Base-by-base conservation (phyloP, 768 basidiomycete genomes). In the Galerina sulciceps region DNA sequence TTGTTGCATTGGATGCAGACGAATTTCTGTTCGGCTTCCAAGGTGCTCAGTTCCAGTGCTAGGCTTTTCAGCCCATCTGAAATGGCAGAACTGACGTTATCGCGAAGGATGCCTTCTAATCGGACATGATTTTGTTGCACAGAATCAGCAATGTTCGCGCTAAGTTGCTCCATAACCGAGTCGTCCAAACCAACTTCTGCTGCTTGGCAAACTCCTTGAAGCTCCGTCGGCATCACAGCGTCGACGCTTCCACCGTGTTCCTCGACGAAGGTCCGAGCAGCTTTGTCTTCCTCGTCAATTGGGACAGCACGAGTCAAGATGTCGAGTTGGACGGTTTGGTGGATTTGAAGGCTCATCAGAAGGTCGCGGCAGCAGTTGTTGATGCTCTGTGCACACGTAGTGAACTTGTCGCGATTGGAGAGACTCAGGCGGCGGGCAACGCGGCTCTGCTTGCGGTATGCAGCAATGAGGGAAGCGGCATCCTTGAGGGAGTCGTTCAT, bases 301-400 rank as follows among this genome's bases (percentile, higher is more conserved):
- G 77, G 77, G 5, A 77, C 67, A 2, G 63, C 70, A n/a, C 76
- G 69, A 15, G 75, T 73, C 40, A 77, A 61, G 41, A 77, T 71
- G 45, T 76, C 74, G 18, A 77, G 65, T 58, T 76, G 69, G 36
- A 66, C 66, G 18, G 71, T 71, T 64, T 79, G 76, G 23, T 77
- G 74, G 36, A 79, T 79, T 48, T 79, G 77, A 31, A 79, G 68
- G 65, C 77, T 79, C 65, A 77, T 69, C 59, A 77, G 65, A 10
- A 79, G 67, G 53, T 77, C 76, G 23, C 64, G 68, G 58, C 73
- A 73, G 64, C 76, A 77, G 9, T 46, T 55, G 41, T 75, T 74
- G 64, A 77, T 64, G 15, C 59, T 57, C 3, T 71, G 67, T 2
- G 71, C 76, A 55, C 72, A 73, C 11, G 58, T 55, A 13, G 65